Evolutionary conservation across 495 filamentous ascomycete genomes (phyloP).

Genomic region (Lasiosphaeris hirsuta): DNA sequence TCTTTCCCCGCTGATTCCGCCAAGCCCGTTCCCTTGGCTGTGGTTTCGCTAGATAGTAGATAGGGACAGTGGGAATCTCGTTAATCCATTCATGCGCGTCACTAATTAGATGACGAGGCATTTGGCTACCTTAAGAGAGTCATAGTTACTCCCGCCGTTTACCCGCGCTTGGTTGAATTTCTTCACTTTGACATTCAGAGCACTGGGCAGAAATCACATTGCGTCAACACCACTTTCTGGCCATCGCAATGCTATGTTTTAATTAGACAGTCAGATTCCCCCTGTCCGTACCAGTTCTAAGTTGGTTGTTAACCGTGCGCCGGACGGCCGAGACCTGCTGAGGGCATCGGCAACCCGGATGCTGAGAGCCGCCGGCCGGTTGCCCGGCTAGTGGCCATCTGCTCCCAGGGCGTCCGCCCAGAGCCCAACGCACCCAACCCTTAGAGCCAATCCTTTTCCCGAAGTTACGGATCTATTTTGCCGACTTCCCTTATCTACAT

Average conservation of each 20-base stretch:
- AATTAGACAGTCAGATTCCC: slow-evolving; percentile 74
- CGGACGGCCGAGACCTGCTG: slow-evolving; percentile 35
- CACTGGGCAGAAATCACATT: slow-evolving; percentile 79
- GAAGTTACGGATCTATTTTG: slow-evolving; percentile 73
- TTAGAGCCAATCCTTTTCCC: slow-evolving; percentile 72
- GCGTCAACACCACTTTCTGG: slow-evolving; percentile 74
- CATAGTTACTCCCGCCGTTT: slow-evolving; percentile 59
- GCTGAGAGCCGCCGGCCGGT: slow-evolving; percentile 32
- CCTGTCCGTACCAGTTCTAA: slow-evolving; percentile 40
- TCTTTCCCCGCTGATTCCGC: slow-evolving; percentile 15
- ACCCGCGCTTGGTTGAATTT: slow-evolving; percentile 53
- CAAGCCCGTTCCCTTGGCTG: too few species aligned
- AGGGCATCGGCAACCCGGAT: slow-evolving; percentile 30
- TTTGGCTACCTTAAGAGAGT: slow-evolving; percentile 73
- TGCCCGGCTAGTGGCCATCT: slow-evolving; percentile 48
- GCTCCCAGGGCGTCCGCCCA: slow-evolving; percentile 53
- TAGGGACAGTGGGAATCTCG: too few species aligned
- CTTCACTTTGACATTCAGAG: slow-evolving; percentile 64
- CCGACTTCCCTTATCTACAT: slow-evolving; percentile 70
- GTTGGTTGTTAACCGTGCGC: slow-evolving; percentile 37
- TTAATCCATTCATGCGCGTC: too few species aligned
- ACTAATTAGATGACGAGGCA: slow-evolving; percentile 59
- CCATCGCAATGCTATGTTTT: slow-evolving; percentile 62
- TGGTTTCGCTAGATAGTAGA: too few species aligned
- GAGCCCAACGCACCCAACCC: slow-evolving; percentile 55